phyloP scores from a whole-genome alignment of 768 basidiomycete species.

The Hebeloma cylindrosporum region DNA sequence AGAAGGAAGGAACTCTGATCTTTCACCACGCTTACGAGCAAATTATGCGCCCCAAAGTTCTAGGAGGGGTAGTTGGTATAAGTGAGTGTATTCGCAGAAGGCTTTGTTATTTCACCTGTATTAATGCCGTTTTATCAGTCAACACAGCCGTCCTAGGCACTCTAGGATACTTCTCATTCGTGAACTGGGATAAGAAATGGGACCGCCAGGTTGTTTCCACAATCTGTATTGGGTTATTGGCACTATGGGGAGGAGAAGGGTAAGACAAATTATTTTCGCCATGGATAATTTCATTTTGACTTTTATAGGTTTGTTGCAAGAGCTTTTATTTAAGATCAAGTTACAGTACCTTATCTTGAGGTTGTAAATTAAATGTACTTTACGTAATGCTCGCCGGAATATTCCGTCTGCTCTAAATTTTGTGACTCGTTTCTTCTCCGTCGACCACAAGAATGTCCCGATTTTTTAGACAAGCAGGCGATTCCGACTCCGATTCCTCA shows the following conservation, averaged over 20 bases:
- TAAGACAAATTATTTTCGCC: slow-evolving; percentile 30
- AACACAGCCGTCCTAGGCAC: slow-evolving; percentile 64
- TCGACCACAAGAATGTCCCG: slow-evolving; percentile 61
- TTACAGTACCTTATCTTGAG: not conserved
- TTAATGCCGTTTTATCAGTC: slow-evolving; percentile 34
- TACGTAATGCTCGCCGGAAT: slow-evolving; percentile 11
- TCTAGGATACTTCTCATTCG: slow-evolving; percentile 63
- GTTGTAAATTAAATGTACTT: slow-evolving; percentile 10
- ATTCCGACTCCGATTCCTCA: slow-evolving; percentile 75
- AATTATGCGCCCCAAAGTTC: slow-evolving; percentile 61
- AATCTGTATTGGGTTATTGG: slow-evolving; percentile 55
- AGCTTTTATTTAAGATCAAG: not conserved
- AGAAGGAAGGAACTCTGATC: slow-evolving; percentile 53
- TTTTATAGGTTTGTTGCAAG: not conserved
- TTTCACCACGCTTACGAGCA: slow-evolving; percentile 56
- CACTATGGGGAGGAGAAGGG: slow-evolving; percentile 69
- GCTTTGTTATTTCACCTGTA: not conserved
- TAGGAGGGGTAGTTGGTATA: slow-evolving; percentile 63
- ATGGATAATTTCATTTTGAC: not conserved
- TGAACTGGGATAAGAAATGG: slow-evolving; percentile 70
- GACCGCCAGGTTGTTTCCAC: slow-evolving; percentile 60
- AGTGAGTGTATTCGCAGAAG: slow-evolving; percentile 38
- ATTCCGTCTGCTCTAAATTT: slow-evolving; percentile 12
- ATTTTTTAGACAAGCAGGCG: slow-evolving; percentile 85
- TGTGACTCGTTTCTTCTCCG: slow-evolving; percentile 11